phyloP scores from a whole-genome alignment of 495 filamentous ascomycete genomes.

The Neurospora discreta region DNA sequence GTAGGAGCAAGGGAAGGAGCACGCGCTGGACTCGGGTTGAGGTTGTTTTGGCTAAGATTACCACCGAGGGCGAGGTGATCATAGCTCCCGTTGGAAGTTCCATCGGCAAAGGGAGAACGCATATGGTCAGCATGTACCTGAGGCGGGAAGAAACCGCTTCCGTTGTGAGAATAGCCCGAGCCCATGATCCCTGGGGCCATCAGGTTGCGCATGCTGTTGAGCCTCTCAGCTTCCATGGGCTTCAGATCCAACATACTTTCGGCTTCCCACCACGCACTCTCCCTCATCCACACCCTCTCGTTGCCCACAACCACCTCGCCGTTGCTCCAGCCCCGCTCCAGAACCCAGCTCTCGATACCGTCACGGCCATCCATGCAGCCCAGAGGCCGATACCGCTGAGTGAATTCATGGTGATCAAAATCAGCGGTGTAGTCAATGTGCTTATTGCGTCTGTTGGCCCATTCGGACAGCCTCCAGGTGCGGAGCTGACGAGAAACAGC shows the following conservation, averaged over 20 bases:
- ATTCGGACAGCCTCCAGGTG: constrained; percentile 86
- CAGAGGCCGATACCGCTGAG: constrained; percentile 63
- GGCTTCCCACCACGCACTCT: constrained; percentile 93
- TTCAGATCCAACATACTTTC: constrained; percentile 94
- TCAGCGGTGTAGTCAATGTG: constrained; percentile 94
- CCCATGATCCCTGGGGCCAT: constrained; percentile 40
- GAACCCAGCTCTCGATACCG: constrained; percentile 89
- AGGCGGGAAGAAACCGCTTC: constrained; percentile 61
- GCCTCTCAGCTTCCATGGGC: constrained; percentile 36
- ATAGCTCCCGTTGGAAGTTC: constrained; percentile 52
- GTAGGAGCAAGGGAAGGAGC: constrained; percentile 69
- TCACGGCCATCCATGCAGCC: constrained; percentile 86
- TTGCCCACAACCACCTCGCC: constrained; percentile 86
- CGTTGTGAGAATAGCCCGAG: constrained; percentile 51
- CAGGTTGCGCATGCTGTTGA: constrained; percentile 37
- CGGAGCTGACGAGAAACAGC: constrained; percentile 86
- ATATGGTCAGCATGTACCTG: constrained; percentile 20
- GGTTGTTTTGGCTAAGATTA: constrained; percentile 48
- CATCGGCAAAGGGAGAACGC: constrained; percentile 33
- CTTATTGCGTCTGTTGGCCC: constrained; percentile 87
- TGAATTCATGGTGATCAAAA: constrained; percentile 90
- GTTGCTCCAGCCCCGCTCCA: constrained; percentile 96
- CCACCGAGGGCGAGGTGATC: constrained; percentile 58
- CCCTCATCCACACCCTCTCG: constrained; percentile 90
- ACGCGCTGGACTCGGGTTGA: constrained; percentile 28